A percentile compares a stretch with the other conserved stretches of the same genome.
phyloP scores from a whole-genome alignment of 306 rosid genomes.

The Lathyrus oleraceus region DNA sequence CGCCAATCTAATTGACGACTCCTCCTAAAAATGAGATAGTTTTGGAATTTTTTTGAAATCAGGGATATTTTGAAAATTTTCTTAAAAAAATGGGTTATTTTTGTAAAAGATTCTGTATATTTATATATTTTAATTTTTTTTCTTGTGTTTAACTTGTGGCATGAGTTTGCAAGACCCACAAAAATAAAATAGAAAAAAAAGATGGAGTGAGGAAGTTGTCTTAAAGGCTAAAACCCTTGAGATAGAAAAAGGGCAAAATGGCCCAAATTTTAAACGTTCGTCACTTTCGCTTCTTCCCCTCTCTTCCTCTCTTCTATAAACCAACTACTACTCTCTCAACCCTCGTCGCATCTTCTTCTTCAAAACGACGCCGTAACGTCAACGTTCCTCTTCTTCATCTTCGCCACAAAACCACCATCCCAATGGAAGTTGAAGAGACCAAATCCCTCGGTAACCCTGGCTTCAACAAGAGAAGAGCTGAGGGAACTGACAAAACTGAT shows the following conservation, averaged over 20 bases:
- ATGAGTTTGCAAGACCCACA: too few species aligned
- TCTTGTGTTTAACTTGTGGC: too few species aligned
- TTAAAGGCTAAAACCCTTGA: constrained; percentile 47
- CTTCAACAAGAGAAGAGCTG: constrained; percentile 79
- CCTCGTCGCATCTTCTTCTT: constrained; percentile 44
- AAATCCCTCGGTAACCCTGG: constrained; percentile 33
- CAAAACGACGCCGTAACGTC: constrained; percentile 46
- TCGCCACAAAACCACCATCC: constrained; percentile 31
- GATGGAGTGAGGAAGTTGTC: neutral
- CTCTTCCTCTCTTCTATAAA: constrained; percentile 35
- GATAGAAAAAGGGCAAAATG: constrained; percentile 22
- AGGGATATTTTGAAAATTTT: too few species aligned
- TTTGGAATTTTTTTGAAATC: too few species aligned
- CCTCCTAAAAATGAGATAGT: too few species aligned
- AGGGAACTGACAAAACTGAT: constrained; percentile 62
- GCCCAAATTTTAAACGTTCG: constrained; percentile 56
- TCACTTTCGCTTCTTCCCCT: constrained; percentile 28
- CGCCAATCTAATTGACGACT: too few species aligned
- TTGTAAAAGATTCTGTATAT: too few species aligned
- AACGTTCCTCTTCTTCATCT: constrained; percentile 35
- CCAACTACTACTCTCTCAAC: constrained; percentile 40
- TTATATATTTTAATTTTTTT: too few species aligned
- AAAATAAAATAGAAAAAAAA: neutral
- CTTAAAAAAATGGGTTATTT: too few species aligned
- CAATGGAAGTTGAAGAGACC: constrained; percentile 53